Conservation (phyloP, 768 basidiomycete species). For the Dioszegia hungarica region DNA sequence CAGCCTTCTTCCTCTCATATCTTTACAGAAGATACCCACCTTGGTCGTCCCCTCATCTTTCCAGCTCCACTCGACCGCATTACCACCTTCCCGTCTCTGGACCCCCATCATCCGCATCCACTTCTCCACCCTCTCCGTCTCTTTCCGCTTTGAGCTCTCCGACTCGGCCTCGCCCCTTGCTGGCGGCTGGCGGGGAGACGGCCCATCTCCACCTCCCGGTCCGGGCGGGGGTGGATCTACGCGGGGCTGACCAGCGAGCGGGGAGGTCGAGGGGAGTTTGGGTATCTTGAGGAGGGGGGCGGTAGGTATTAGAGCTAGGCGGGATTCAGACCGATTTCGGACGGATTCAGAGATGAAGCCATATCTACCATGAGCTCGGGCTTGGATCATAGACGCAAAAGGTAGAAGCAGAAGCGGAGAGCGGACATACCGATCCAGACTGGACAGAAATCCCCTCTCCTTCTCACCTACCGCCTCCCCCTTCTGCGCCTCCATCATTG, state of each 20-base stretch:
- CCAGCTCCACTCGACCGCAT: slow-evolving; percentile 68
- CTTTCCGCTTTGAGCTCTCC: slow-evolving; percentile 48
- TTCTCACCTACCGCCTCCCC: slow-evolving; percentile 62
- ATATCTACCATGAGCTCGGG: slow-evolving; percentile 60
- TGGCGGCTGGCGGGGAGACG: slow-evolving; percentile 10
- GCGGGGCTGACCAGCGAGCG: slow-evolving; percentile 23
- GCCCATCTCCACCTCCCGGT: slow-evolving; percentile 33
- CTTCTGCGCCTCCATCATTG: slow-evolving; percentile 49
- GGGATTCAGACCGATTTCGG: slow-evolving; percentile 61
- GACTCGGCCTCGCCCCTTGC: slow-evolving; percentile 44
- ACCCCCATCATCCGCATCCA: slow-evolving; percentile 83
- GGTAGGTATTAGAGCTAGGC: slow-evolving; percentile 67
- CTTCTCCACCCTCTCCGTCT: slow-evolving; percentile 73
- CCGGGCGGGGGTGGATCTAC: slow-evolving; percentile 21
- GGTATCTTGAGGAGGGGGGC: slow-evolving; percentile 60
- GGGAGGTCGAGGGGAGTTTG: slow-evolving; percentile 37
- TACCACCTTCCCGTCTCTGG: slow-evolving; percentile 69
- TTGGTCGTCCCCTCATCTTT: slow-evolving; percentile 59
- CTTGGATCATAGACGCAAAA: too few relatives aligned
- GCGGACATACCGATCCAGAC: slow-evolving; percentile 73
- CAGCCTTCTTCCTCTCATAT: slow-evolving; percentile 3
- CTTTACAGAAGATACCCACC: slow-evolving; percentile 49
- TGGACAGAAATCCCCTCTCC: slow-evolving; percentile 67
- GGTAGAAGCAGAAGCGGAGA: too few relatives aligned
- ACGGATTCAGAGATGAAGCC: slow-evolving; percentile 77